These are phyloP conservation scores for Rubroboletus pulcherrimus DNA, from an alignment of 768 basidiomycete genomes.

Conservation along the genomic window DNA sequence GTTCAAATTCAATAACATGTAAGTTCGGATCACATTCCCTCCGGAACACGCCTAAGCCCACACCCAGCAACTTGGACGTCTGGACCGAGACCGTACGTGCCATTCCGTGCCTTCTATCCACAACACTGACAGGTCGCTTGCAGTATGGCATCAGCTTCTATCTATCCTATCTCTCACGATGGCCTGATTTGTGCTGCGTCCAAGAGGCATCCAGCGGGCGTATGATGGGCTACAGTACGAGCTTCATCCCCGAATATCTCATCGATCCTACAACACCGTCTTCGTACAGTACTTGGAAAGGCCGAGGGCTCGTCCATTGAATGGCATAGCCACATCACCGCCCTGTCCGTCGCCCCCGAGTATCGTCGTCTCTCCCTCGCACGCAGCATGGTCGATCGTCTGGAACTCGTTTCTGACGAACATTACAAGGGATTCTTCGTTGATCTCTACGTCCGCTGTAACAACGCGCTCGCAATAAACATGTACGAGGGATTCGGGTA, in stretches of 20 bases:
- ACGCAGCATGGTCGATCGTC: conserved; percentile 77
- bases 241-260: conserved; percentile 1
- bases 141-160: conserved; percentile 91
- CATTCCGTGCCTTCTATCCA: not conserved
- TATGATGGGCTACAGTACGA: conserved; percentile 91
- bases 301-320: conserved; percentile 74
- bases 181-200: conserved; percentile 88
- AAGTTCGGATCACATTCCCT: conserved; percentile 22
- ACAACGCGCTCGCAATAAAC: conserved; percentile 75
- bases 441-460: conserved; percentile 92
- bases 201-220: conserved; percentile 78
- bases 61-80: conserved; percentile 79
- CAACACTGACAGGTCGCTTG: not conserved
- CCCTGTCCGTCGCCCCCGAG: conserved; percentile 89
- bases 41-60: conserved; percentile 5
- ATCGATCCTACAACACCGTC: conserved; percentile 2
- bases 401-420: conserved; percentile 82
- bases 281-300: conserved; percentile 78
- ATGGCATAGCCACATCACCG: conserved; percentile 95
- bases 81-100: conserved; percentile 92
- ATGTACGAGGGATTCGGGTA: conserved; percentile 96
- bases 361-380: conserved; percentile 88
- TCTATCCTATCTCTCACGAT: conserved; percentile 79
- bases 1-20: conserved; percentile 93
- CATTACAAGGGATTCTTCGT: conserved; percentile 86